Evolutionary conservation across 139 green algal genomes (phyloP).

Genomic region (Tetradesmus obliquus): DNA sequence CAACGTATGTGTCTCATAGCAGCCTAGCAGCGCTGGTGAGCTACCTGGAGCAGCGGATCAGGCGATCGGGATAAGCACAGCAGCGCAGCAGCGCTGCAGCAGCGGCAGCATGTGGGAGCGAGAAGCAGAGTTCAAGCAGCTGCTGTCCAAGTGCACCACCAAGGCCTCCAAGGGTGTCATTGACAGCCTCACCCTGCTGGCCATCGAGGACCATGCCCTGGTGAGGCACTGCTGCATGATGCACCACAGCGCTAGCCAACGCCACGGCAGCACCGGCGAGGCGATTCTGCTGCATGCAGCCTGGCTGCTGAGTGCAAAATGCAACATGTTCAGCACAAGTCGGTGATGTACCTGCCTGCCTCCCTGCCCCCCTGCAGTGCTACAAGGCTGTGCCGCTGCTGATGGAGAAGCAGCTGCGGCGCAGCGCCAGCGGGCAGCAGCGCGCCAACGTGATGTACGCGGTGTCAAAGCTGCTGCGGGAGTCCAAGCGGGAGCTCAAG

Average conservation of each 20-base stretch:
- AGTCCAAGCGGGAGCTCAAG: constrained; percentile 43
- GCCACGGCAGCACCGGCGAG: neutral
- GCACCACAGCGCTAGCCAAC: neutral
- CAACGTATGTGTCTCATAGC: neutral
- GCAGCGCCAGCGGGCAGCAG: constrained; percentile 42
- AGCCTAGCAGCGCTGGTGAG: neutral
- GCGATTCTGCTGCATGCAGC: neutral
- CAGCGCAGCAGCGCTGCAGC: neutral
- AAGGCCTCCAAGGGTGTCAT: constrained; percentile 51
- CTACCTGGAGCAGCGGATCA: neutral
- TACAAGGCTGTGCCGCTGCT: constrained; percentile 67
- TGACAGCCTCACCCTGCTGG: constrained; percentile 49
- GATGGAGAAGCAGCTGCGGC: constrained; percentile 57
- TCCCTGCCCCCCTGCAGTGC: constrained; percentile 39
- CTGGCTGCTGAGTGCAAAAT: no score
- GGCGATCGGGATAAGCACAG: neutral
- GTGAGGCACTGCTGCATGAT: constrained; percentile 11
- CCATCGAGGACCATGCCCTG: constrained; percentile 58
- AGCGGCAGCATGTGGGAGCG: constrained; percentile 39
- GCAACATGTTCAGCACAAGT: no score
- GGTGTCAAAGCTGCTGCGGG: constrained; percentile 53
- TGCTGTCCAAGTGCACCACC: constrained; percentile 51
- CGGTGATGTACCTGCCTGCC: neutral
- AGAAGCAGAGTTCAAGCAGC: constrained; percentile 54
- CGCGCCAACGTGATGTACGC: constrained; percentile 64